A percentile compares a stretch with the other conserved stretches of the same genome.
These are phyloP conservation scores for Cytospora leucostoma DNA, from an alignment of 2,329 filamentous ascomycete species.

Conservation along the genomic window DNA sequence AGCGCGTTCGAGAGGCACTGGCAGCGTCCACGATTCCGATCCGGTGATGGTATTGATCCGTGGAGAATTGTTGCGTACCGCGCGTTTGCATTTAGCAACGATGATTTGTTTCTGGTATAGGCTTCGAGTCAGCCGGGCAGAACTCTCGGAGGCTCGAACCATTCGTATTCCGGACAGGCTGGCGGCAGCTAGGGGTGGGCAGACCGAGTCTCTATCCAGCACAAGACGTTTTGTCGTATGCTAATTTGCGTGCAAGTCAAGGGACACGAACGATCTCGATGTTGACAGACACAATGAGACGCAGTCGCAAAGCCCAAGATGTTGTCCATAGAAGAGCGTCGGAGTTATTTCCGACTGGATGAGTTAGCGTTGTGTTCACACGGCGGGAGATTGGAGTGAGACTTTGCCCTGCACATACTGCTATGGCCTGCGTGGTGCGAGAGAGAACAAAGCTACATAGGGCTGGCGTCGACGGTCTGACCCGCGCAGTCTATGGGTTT, in stretches of 20 bases:
- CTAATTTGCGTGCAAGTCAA: neutral
- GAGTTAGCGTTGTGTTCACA: constrained; percentile 18
- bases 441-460: neutral
- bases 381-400: neutral
- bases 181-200: neutral
- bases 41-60: neutral
- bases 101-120: neutral
- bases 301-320: neutral
- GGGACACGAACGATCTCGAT: constrained; percentile 1
- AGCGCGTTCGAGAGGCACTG: too few relatives aligned
- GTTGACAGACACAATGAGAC: neutral
- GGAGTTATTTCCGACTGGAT: neutral
- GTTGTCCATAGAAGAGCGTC: neutral
- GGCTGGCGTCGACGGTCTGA: neutral
- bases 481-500: neutral
- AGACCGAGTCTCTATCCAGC: neutral
- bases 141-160: neutral
- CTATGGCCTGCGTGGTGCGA: neutral
- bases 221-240: neutral
- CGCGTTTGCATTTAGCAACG: neutral
- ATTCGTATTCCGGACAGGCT: neutral
- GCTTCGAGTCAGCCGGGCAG: neutral
- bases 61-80: neutral
- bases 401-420: neutral
- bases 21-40: too few relatives aligned